phyloP scores from a whole-genome alignment of 768 basidiomycete genomes.

The Collybia nuda region DNA sequence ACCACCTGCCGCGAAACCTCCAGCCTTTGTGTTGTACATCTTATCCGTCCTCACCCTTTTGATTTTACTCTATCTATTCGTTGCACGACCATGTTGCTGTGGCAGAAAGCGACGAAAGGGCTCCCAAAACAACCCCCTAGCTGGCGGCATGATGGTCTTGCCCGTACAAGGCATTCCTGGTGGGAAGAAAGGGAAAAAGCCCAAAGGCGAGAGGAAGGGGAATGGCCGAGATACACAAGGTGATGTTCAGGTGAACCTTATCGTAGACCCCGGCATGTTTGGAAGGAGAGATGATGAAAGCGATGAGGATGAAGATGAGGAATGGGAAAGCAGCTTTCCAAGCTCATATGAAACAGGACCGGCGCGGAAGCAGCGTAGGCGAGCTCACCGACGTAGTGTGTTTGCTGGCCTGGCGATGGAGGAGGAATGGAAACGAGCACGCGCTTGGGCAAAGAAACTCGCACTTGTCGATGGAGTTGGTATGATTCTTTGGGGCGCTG shows the following conservation, averaged over 20 bases:
- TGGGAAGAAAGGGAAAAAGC: conserved; percentile 39
- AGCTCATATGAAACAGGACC: conserved; percentile 29
- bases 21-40: conserved; percentile 57
- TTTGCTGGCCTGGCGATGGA: conserved; percentile 66
- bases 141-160: conserved; percentile 58
- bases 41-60: conserved; percentile 54
- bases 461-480: conserved; percentile 48
- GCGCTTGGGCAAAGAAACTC: conserved; percentile 52
- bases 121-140: conserved; percentile 20
- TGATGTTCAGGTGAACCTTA: conserved; percentile 71
- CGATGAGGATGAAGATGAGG: conserved; percentile 33
- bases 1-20: conserved; percentile 50
- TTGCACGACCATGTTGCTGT: conserved; percentile 59
- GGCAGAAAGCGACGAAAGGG: conserved; percentile 30
- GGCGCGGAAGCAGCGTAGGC: conserved; percentile 28
- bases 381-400: conserved; percentile 44
- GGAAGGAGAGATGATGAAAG: conserved; percentile 34
- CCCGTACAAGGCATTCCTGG: conserved; percentile 56
- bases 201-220: conserved; percentile 25
- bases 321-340: conserved; percentile 35
- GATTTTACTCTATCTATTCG: conserved; percentile 52
- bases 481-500: conserved; percentile 53
- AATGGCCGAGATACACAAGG: conserved; percentile 40
- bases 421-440: conserved; percentile 57
- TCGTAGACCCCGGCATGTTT: conserved; percentile 67